These are phyloP conservation scores for Penicillium antarcticum DNA, from an alignment of 495 filamentous ascomycete species.

Conservation along the genomic window DNA sequence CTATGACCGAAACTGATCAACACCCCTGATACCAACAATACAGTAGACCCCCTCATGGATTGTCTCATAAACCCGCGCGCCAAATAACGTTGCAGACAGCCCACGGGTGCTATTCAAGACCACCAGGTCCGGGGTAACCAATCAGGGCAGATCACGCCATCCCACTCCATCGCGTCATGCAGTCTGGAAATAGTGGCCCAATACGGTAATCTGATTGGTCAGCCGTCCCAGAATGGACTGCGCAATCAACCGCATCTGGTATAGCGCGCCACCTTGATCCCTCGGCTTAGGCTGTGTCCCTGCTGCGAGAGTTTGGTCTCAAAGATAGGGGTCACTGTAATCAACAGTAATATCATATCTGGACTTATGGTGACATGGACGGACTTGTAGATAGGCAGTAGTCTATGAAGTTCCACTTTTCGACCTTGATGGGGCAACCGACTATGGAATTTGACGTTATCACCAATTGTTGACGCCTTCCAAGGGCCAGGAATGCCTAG, in stretches of 20 bases:
- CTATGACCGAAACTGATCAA: not conserved
- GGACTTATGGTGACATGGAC: not conserved
- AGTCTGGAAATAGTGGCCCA: conserved; percentile 32
- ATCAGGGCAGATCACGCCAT: conserved; percentile 33
- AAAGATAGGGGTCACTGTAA: not conserved
- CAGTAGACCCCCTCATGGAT: not conserved
- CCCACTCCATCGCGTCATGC: conserved; percentile 38
- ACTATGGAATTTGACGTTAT: not conserved
- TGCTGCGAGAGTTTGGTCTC: conserved; percentile 4
- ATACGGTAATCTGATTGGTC: conserved; percentile 25
- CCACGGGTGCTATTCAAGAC: no score
- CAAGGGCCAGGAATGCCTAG: conserved; percentile 27
- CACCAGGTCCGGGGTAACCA: conserved; percentile 9
- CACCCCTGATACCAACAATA: not conserved
- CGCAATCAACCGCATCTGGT: conserved; percentile 23
- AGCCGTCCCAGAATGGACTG: conserved; percentile 23
- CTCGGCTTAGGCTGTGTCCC: conserved; percentile 21
- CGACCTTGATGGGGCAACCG: not conserved
- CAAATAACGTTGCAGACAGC: conserved; percentile 9
- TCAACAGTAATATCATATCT: no score
- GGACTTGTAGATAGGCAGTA: not conserved
- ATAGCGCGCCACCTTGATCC: conserved; percentile 34
- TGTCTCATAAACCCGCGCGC: conserved; percentile 17
- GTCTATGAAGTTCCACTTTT: not conserved
- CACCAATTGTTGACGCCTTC: conserved; percentile 10